Percentiles rank a stretch among this genome's conserved stretches.
phyloP scores from a whole-genome alignment of 306 rosid species.

The Citrullus colocynthis region DNA sequence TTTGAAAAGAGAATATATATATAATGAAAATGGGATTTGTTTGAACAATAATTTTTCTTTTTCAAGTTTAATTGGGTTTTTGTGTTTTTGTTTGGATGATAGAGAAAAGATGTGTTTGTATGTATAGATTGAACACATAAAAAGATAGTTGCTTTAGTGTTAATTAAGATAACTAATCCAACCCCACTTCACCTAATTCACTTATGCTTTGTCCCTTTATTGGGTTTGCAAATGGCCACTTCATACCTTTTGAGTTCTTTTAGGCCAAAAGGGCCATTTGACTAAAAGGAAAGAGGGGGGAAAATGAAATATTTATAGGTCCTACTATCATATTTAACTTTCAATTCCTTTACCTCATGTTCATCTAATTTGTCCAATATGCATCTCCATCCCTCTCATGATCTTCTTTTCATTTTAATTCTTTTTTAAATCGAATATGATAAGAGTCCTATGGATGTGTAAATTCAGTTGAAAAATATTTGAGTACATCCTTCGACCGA shows the following conservation, averaged over 20 bases:
- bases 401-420: too few species aligned
- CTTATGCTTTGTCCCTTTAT: conserved; percentile 3
- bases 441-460: too few species aligned
- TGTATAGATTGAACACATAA: background rate
- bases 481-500: too few species aligned
- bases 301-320: background rate
- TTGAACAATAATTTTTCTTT: background rate
- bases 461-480: too few species aligned
- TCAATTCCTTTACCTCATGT: conserved; percentile 1
- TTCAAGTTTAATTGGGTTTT: background rate
- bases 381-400: background rate
- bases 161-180: conserved; percentile 5
- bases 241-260: conserved; percentile 10
- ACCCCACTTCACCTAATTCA: conserved; percentile 10
- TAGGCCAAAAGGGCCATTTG: conserved; percentile 8
- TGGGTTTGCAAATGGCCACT: conserved; percentile 9
- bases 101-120: background rate
- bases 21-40: background rate
- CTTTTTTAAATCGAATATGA: too few species aligned
- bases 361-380: conserved; percentile 7
- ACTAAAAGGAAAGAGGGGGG: background rate
- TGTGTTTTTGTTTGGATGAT: background rate
- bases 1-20: background rate
- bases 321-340: conserved; percentile 1
- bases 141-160: background rate